Evolutionary conservation across 306 rosid genomes (phyloP).

Genomic region (Vachellia pachyceras): DNA sequence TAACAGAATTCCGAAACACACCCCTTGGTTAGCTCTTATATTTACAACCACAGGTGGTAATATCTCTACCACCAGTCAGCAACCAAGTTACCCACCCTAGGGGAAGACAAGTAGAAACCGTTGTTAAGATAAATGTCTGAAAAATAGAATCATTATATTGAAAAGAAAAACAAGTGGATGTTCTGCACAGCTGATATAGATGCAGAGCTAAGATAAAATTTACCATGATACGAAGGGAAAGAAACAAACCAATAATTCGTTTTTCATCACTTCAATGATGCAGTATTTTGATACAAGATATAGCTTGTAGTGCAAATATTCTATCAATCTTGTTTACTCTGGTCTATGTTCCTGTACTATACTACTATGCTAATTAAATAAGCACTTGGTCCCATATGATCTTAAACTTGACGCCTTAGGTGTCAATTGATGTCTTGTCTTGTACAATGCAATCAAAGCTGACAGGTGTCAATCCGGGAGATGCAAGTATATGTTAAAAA

Average conservation of each 20-base stretch:
- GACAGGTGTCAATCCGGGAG: too few species aligned
- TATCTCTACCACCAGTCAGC: too few species aligned
- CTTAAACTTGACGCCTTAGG: not conserved
- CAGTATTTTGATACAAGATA: slow-evolving; percentile 22
- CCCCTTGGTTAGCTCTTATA: too few species aligned
- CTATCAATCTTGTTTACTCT: not conserved
- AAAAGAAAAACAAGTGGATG: not conserved
- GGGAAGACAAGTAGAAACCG: too few species aligned
- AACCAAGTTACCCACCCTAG: too few species aligned
- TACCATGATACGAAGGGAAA: not conserved
- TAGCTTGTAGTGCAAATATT: not conserved
- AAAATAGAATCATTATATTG: not conserved
- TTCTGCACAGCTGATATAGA: not conserved
- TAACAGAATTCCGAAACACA: too few species aligned
- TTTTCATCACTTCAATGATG: slow-evolving; percentile 1
- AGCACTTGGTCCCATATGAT: not conserved
- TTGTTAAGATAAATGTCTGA: not conserved
- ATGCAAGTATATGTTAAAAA: too few species aligned
- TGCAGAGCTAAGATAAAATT: not conserved
- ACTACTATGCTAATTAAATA: not conserved
- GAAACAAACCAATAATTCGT: not conserved
- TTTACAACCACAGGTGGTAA: too few species aligned
- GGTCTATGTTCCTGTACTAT: not conserved
- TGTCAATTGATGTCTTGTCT: not conserved
- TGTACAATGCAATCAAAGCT: too few species aligned